Conservation (phyloP, 2,329 filamentous ascomycete genomes). For the Fusarium camptoceras region DNA sequence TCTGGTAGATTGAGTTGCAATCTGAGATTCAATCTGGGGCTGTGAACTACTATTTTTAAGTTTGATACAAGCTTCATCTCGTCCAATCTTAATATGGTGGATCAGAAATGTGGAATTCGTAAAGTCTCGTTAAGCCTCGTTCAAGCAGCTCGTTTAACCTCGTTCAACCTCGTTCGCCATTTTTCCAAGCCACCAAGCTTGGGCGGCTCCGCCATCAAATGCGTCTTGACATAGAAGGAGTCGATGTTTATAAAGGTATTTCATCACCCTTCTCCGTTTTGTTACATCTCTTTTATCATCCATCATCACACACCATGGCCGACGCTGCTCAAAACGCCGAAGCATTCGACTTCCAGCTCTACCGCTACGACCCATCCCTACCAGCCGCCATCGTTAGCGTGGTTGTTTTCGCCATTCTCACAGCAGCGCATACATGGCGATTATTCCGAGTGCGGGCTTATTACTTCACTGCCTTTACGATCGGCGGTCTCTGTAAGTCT, state of each 20-base stretch:
- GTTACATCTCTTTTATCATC: rapidly evolving
- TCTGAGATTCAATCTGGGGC: neutral
- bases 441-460: slow-evolving; percentile 2
- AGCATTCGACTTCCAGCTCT: slow-evolving; percentile 15
- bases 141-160: neutral
- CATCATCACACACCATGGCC: neutral
- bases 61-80: rapidly evolving
- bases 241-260: neutral
- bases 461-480: slow-evolving; percentile 8
- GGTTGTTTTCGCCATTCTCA: neutral
- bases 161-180: neutral
- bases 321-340: neutral
- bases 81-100: neutral
- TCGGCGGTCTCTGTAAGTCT: slow-evolving; percentile 1
- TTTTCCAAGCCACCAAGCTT: neutral
- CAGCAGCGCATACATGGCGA: slow-evolving; percentile 2
- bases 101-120: rapidly evolving
- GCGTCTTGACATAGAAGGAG: rapidly evolving
- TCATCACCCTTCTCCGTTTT: neutral
- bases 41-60: neutral
- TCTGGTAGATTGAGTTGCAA: neutral
- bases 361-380: slow-evolving; percentile 9
- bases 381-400: slow-evolving; percentile 10
- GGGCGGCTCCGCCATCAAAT: neutral
- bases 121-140: neutral